Conservation (phyloP, 2,329 filamentous ascomycete genomes). For the Aspergillus sp. region DNA sequence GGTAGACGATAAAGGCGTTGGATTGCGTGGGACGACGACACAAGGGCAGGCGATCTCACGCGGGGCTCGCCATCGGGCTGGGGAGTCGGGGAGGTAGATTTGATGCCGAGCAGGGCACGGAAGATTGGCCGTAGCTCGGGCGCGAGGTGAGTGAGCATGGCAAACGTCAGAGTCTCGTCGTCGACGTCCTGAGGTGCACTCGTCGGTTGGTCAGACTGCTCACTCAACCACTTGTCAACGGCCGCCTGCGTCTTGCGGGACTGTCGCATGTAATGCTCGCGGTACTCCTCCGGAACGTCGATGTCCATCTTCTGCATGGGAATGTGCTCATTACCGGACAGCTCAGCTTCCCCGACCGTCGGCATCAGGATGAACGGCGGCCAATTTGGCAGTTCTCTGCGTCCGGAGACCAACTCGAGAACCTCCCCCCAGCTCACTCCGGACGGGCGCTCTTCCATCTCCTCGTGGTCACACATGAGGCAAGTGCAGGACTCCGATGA, state of each 20-base stretch:
- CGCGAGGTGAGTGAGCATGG: slow-evolving; percentile 83
- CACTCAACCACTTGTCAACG: slow-evolving; percentile 85
- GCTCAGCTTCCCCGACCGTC: slow-evolving; percentile 55
- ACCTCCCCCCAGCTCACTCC: slow-evolving; percentile 95
- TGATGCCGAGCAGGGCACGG: slow-evolving; percentile 70
- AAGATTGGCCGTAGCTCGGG: slow-evolving; percentile 74
- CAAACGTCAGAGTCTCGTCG: slow-evolving; percentile 89
- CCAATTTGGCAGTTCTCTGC: slow-evolving; percentile 82
- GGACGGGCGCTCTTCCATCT: slow-evolving; percentile 51
- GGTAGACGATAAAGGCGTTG: slow-evolving; percentile 79
- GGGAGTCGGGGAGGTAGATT: slow-evolving; percentile 60
- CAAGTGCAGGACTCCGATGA: slow-evolving; percentile 82
- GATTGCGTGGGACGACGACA: slow-evolving; percentile 72
- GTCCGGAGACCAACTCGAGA: slow-evolving; percentile 84
- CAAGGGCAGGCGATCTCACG: slow-evolving; percentile 68
- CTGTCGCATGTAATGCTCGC: slow-evolving; percentile 87
- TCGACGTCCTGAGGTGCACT: slow-evolving; percentile 85
- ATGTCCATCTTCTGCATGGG: slow-evolving; percentile 81
- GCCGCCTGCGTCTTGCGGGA: slow-evolving; percentile 89
- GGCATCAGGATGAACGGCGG: slow-evolving; percentile 76
- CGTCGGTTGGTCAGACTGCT: slow-evolving; percentile 69
- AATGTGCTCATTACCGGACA: slow-evolving; percentile 51
- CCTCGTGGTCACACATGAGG: slow-evolving; percentile 72
- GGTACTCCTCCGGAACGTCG: slow-evolving; percentile 89
- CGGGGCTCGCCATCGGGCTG: slow-evolving; percentile 60